Evolutionary conservation across 2,329 filamentous ascomycete species (phyloP).

Genomic region (Fusarium ambrosium): DNA sequence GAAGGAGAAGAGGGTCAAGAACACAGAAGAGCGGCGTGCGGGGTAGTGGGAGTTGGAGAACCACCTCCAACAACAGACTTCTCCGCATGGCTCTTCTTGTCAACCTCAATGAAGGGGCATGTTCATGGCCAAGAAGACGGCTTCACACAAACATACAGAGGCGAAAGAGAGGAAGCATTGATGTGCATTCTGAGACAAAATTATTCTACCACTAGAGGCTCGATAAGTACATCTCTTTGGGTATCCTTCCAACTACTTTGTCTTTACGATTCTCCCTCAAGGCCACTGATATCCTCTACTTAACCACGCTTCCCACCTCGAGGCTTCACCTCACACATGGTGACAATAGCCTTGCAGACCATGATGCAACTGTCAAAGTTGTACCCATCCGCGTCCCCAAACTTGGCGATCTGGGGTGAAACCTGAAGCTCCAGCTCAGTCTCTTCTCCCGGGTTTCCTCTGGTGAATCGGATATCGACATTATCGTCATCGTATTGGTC

Average conservation of each 20-base stretch:
- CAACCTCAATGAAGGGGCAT: neutral
- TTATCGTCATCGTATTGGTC: neutral
- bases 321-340: neutral
- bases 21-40: neutral
- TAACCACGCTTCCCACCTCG: neutral
- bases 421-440: constrained; percentile 19
- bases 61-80: neutral
- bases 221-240: neutral
- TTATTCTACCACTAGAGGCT: neutral
- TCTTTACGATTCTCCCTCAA: neutral
- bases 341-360: constrained; percentile 20
- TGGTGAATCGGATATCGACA: neutral
- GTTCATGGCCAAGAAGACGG: neutral
- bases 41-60: neutral
- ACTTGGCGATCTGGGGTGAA: constrained; percentile 27
- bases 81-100: neutral
- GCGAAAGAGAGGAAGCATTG: neutral
- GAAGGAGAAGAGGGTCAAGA: too few relatives aligned
- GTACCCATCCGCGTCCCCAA: constrained; percentile 29
- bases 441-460: neutral
- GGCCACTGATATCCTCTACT: neutral
- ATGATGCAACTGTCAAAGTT: constrained; percentile 3
- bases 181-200: neutral
- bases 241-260: neutral
- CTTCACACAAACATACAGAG: neutral